Percentiles rank a stretch among this genome's conserved stretches.
phyloP scores from a whole-genome alignment of 75 land plant species.

The Sequoia sempervirens region DNA sequence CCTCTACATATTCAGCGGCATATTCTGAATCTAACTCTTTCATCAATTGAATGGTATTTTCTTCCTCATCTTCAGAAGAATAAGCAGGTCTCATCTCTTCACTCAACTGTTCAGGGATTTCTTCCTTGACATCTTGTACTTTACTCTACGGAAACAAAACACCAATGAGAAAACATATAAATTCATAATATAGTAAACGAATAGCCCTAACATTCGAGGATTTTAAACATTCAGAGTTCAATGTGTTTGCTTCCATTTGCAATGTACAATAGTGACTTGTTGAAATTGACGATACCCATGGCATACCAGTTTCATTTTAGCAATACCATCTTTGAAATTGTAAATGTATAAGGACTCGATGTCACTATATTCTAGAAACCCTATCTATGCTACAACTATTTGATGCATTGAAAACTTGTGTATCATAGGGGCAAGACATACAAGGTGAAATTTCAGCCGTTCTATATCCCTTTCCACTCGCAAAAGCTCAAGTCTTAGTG shows the following conservation, averaged over 20 bases:
- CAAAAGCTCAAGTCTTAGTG: conserved; percentile 58
- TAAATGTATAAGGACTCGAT: neutral
- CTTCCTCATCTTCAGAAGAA: conserved; percentile 13
- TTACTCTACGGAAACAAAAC: neutral
- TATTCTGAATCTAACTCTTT: neutral
- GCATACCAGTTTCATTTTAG: neutral
- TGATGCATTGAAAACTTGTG: neutral
- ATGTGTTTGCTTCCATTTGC: neutral
- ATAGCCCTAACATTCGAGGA: neutral
- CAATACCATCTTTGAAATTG: neutral
- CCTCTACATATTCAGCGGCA: too few species aligned
- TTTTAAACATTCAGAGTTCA: neutral
- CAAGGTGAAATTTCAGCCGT: conserved; percentile 31
- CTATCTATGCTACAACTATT: neutral
- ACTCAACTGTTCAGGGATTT: conserved; percentile 7
- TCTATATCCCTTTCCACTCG: conserved; percentile 34
- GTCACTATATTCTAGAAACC: neutral
- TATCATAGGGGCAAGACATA: conserved; percentile 4
- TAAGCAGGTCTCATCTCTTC: neutral
- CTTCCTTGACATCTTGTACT: conserved; percentile 18
- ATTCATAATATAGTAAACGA: neutral
- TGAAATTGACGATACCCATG: neutral
- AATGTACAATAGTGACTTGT: neutral
- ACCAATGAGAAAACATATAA: neutral
- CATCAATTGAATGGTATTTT: neutral